These are phyloP conservation scores for Linnemannia elongata DNA, from an alignment of 192 early-diverging fungal species.

Conservation along the genomic window DNA sequence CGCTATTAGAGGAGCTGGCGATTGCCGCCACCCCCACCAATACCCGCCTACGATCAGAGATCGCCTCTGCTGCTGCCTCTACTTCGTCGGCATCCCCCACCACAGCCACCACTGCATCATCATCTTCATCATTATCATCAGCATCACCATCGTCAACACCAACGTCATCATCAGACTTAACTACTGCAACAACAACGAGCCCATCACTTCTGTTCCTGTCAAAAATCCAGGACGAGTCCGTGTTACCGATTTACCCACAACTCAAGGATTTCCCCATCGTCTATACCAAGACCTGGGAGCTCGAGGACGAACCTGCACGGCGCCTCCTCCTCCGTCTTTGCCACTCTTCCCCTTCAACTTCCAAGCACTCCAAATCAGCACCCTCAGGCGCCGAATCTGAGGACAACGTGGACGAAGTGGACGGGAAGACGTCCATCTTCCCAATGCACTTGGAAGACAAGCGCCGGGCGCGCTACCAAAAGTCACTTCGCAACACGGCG, in stretches of 20 bases:
- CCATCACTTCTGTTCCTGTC: slow-evolving; percentile 14
- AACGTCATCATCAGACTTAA: neutral
- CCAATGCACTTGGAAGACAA: slow-evolving; percentile 22
- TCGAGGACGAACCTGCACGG: slow-evolving; percentile 39
- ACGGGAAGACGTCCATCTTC: neutral
- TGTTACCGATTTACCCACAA: slow-evolving; percentile 43
- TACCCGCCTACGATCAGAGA: slow-evolving; percentile 48
- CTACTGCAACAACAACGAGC: neutral
- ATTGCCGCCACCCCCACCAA: slow-evolving; percentile 51
- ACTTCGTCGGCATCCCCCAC: neutral
- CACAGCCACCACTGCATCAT: neutral
- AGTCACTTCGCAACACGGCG: slow-evolving; percentile 38
- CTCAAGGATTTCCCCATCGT: slow-evolving; percentile 51
- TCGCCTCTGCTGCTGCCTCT: slow-evolving; percentile 14
- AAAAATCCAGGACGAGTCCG: slow-evolving; percentile 21
- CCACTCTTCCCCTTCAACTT: slow-evolving; percentile 11
- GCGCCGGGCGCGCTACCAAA: slow-evolving; percentile 20
- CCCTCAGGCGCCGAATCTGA: neutral
- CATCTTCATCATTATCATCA: neutral
- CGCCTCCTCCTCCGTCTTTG: slow-evolving; percentile 37
- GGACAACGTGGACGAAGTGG: neutral
- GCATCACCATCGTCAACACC: neutral
- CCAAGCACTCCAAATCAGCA: neutral
- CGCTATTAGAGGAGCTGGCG: slow-evolving; percentile 43
- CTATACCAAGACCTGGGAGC: slow-evolving; percentile 54